phyloP scores from a whole-genome alignment of 768 basidiomycete genomes.

The Coprinellus aureogranulatus region DNA sequence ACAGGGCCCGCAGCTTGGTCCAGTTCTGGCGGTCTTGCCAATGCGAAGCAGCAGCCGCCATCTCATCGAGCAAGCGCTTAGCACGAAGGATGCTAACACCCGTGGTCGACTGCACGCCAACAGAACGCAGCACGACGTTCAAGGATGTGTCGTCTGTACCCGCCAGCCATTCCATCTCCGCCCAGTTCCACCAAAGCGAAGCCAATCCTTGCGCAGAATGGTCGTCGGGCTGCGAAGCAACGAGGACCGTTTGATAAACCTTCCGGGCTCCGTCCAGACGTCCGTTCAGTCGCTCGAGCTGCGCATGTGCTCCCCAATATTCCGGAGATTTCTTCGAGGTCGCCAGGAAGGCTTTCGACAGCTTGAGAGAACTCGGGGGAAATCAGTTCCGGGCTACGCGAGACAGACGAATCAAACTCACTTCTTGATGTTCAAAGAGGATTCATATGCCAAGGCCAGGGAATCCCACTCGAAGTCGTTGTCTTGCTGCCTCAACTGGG shows the following conservation, averaged over 20 bases:
- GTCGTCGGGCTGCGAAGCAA: constrained; percentile 39
- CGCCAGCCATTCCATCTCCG: constrained; percentile 77
- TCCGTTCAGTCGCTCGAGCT: constrained; percentile 65
- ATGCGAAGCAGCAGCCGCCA: constrained; percentile 26
- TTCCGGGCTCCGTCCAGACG: constrained; percentile 70
- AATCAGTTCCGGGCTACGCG: background rate
- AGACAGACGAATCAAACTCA: constrained; percentile 22
- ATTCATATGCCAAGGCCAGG: constrained; percentile 66
- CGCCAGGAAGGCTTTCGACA: constrained; percentile 65
- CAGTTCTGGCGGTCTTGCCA: constrained; percentile 44
- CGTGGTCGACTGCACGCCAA: constrained; percentile 47
- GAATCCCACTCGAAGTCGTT: constrained; percentile 65
- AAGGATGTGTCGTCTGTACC: constrained; percentile 49
- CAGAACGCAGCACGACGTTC: constrained; percentile 53
- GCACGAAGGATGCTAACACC: constrained; percentile 60
- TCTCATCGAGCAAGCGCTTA: constrained; percentile 61
- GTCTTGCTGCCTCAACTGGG: constrained; percentile 46
- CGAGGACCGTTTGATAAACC: constrained; percentile 68
- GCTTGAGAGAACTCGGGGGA: constrained; percentile 56
- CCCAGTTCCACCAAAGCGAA: constrained; percentile 79
- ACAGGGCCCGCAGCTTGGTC: constrained; percentile 61
- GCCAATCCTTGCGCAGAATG: constrained; percentile 35
- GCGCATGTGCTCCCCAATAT: constrained; percentile 78
- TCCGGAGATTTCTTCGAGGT: constrained; percentile 51
- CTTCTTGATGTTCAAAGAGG: constrained; percentile 57